Evolutionary conservation across 2,329 filamentous ascomycete genomes (phyloP), one percentile per base, ranked within the genome.

Genomic region (Beauveria bassiana): DNA sequence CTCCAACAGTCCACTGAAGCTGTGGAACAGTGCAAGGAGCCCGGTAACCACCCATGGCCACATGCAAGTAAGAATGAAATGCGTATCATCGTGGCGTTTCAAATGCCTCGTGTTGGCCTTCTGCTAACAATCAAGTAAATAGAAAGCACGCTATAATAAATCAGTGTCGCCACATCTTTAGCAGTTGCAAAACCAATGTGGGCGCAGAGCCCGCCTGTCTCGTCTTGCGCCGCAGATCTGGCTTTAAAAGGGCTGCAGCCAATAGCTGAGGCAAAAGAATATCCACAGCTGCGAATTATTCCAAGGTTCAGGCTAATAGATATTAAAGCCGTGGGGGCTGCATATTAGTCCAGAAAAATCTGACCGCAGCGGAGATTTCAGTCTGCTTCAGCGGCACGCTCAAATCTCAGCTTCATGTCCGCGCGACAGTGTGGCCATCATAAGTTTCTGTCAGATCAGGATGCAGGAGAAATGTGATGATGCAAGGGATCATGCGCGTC

Each of bases 191-290:
- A 45, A 43, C 53, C 24, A 20, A 20, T n/a, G 28, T 8, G 40
- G 54, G 28, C 14, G 54, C 46, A 22, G 12, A 40, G 46, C 22
- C 46, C 2, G 56, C 46, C 34, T 59, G 45, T 59, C 22, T 59
- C 56, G 55, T 50, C 46, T 31, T 50, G 5, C 31, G 56, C 46
- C 46, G 46, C 46, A 59, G 43, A 58, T 58, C 43, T 49, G 55
- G 20, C 45, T 49, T 49, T 20, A 16, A 49, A 46, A 47, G 14
- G 45, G 51, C 28, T 14, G 28, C 34, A 42, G 46, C 22, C 45
- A 51, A 51, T 31, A 22, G 38, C 26, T 43, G 47, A 6, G 6
- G 12, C 24, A 52, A 24, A 34, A 50, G 16, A 14, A 34, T 46
- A 45, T 52, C 47, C 47, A 49, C 47, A 38, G 18, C n/a, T 7